A percentile compares a stretch with the other conserved stretches of the same genome.
phyloP scores from a whole-genome alignment of 495 filamentous ascomycete species.

The Lichina pygmaea region DNA sequence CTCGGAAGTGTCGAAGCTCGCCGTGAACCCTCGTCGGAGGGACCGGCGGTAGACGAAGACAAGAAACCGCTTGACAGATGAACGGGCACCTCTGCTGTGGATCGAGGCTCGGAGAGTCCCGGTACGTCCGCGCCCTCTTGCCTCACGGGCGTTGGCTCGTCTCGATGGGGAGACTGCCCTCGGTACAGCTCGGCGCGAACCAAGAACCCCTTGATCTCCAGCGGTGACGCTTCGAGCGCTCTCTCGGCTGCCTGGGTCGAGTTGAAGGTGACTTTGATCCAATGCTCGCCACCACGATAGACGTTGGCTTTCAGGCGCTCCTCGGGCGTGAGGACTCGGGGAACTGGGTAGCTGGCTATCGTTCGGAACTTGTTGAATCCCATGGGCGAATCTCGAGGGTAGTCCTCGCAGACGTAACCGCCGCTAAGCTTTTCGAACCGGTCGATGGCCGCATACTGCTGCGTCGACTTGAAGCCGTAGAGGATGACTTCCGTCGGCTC shows the following conservation, averaged over 20 bases:
- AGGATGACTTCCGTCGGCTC: conserved; percentile 62
- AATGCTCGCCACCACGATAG: conserved; percentile 54
- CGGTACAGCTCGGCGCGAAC: conserved; percentile 52
- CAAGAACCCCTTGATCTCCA: conserved; percentile 44
- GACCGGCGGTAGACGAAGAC: background rate
- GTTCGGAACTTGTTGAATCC: conserved; percentile 24
- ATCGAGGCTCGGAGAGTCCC: background rate
- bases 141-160: conserved; percentile 1
- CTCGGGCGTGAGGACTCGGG: conserved; percentile 28
- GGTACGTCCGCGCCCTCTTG: background rate
- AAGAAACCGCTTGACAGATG: background rate
- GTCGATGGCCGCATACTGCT: conserved; percentile 64
- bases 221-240: conserved; percentile 48
- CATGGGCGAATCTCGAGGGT: conserved; percentile 39
- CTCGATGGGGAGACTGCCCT: background rate
- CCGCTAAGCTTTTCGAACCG: conserved; percentile 48
- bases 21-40: background rate
- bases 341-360: conserved; percentile 17
- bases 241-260: conserved; percentile 50
- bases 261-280: conserved; percentile 87
- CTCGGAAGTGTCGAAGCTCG: background rate
- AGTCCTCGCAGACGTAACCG: conserved; percentile 73
- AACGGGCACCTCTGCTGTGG: too few relatives aligned
- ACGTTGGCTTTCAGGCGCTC: conserved; percentile 51
- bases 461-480: conserved; percentile 46